A percentile compares a stretch with the other conserved stretches of the same genome.
Evolutionary conservation across 805 yeast species (phyloP).

Genomic region (Zygosaccharomyces bisporus): DNA sequence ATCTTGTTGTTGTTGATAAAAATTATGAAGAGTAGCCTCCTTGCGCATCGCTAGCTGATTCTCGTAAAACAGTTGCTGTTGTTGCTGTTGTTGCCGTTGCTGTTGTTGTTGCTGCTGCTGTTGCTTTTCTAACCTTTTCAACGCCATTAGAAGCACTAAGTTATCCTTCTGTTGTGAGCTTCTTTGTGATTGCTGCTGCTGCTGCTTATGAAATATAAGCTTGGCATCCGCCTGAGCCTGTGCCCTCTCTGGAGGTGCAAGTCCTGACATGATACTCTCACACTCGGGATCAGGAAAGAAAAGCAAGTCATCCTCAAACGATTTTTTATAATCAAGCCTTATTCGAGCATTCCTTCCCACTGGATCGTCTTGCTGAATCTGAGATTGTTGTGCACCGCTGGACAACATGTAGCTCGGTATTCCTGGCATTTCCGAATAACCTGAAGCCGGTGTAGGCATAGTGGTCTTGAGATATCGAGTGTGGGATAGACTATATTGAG

Average conservation of each 20-base stretch:
- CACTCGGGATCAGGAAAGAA: slow-evolving; percentile 28
- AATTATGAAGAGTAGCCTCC: slow-evolving; percentile 6
- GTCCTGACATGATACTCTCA: not conserved
- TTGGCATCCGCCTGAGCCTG: slow-evolving; percentile 3
- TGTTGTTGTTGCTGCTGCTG: slow-evolving; percentile 20
- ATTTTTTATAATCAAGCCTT: slow-evolving; percentile 28
- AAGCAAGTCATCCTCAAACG: slow-evolving; percentile 30
- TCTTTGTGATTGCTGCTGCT: slow-evolving; percentile 1
- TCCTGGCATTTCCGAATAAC: slow-evolving; percentile 3
- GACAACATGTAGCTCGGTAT: slow-evolving; percentile 3
- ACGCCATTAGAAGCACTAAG: slow-evolving; percentile 19
- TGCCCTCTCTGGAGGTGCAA: not conserved
- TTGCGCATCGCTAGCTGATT: slow-evolving; percentile 11
- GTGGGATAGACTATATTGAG: not conserved
- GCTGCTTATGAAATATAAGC: slow-evolving; percentile 7
- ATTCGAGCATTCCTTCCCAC: slow-evolving; percentile 27
- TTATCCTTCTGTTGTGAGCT: slow-evolving; percentile 18
- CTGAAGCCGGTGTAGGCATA: slow-evolving; percentile 7
- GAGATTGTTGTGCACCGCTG: slow-evolving; percentile 4
- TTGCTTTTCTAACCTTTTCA: slow-evolving; percentile 24
- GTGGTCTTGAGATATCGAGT: not conserved
- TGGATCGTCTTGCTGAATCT: slow-evolving; percentile 20
- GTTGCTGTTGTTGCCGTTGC: slow-evolving; percentile 13
- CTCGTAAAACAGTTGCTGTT: slow-evolving; percentile 11
- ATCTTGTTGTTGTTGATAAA: slow-evolving; percentile 9